Evolutionary conservation across 108 stramenopile species (phyloP).

Genomic region (Pseudonitzschia pungens): DNA sequence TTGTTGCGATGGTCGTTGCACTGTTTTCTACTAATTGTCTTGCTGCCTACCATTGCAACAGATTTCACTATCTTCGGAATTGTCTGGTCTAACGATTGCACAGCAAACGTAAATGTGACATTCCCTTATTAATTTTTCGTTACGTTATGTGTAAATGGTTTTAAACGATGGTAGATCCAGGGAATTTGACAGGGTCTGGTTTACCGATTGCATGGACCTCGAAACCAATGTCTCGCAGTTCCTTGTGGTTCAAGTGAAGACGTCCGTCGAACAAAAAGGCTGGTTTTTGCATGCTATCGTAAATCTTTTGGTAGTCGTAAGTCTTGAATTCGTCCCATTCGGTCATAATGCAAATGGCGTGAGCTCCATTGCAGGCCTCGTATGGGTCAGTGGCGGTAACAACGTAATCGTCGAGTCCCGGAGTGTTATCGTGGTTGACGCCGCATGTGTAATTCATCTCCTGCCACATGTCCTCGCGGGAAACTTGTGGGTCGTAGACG

Average conservation of each 20-base stretch:
- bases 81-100: too few species aligned
- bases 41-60: too few species aligned
- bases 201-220: conserved; percentile 97
- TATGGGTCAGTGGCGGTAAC: conserved; percentile 88
- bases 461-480: conserved; percentile 93
- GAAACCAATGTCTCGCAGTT: conserved; percentile 95
- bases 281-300: conserved; percentile 95
- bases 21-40: too few species aligned
- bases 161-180: conserved; percentile 30
- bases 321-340: conserved; percentile 99
- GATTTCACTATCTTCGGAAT: too few species aligned
- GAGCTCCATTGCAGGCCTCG: conserved; percentile 91
- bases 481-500: conserved; percentile 98
- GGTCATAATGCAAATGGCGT: conserved; percentile 95
- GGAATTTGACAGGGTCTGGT: conserved; percentile 83
- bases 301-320: conserved; percentile 91
- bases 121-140: not conserved
- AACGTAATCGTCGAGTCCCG: conserved; percentile 73
- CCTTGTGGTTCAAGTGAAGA: conserved; percentile 88
- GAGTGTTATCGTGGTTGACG: conserved; percentile 81
- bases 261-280: conserved; percentile 99
- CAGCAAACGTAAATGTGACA: not conserved
- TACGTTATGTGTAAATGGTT: not conserved
- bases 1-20: too few species aligned
- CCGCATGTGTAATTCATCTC: conserved; percentile 98